A percentile compares a stretch with the other conserved stretches of the same genome.
These are phyloP conservation scores for Pseudogymnoascus sp. DNA, from an alignment of 2,329 filamentous ascomycete genomes.

Conservation along the genomic window DNA sequence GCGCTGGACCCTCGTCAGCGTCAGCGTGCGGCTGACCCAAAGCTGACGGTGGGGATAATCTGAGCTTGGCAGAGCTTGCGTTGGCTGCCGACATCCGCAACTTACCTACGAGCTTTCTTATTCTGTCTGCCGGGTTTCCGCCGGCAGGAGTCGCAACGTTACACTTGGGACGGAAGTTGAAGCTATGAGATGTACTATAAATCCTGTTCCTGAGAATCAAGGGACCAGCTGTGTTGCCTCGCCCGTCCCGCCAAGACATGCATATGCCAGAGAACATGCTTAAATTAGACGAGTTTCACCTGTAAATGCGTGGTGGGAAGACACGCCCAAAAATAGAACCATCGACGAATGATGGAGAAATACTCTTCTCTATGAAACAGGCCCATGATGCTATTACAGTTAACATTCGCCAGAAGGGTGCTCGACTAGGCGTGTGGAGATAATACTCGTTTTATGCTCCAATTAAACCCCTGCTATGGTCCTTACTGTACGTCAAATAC, in stretches of 20 bases:
- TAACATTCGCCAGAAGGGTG: neutral
- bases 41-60: neutral
- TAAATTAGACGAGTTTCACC: neutral
- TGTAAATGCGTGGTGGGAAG: neutral
- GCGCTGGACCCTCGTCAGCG: neutral
- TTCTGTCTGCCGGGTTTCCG: neutral
- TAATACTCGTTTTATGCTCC: neutral
- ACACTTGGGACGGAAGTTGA: neutral
- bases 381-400: neutral
- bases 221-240: neutral
- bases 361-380: neutral
- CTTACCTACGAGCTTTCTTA: neutral
- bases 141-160: neutral
- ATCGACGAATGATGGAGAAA: neutral
- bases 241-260: neutral
- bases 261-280: constrained; percentile 2
- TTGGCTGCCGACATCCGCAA: neutral
- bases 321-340: neutral
- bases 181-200: neutral
- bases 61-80: neutral
- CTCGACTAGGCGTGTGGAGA: neutral
- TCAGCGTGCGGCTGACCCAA: neutral
- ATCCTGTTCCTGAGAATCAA: neutral
- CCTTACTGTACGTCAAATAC: neutral
- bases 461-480: neutral